Percentiles rank a stretch among this genome's conserved stretches.
phyloP scores from a whole-genome alignment of 1,284 basidiomycete species.

The Anthracocystis panici-leucophaei region DNA sequence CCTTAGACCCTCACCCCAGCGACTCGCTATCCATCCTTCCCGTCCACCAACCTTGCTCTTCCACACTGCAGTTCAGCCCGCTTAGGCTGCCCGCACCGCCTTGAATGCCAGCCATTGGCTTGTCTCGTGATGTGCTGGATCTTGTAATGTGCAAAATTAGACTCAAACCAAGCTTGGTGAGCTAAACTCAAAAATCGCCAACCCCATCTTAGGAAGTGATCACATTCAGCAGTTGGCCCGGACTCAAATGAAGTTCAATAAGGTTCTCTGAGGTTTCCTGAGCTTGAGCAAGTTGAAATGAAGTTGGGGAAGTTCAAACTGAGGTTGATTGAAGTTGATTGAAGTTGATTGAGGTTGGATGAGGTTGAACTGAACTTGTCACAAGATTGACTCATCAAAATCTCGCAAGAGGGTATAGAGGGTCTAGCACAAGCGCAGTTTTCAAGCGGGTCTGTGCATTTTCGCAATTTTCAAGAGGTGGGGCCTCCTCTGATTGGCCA shows the following conservation, averaged over 20 bases:
- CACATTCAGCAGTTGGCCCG: constrained; percentile 4
- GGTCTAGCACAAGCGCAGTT: background rate
- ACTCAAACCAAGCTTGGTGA: background rate
- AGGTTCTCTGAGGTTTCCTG: background rate
- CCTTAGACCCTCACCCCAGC: background rate
- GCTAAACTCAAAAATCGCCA: background rate
- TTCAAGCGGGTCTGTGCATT: background rate
- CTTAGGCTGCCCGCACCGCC: no score
- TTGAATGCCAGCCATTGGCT: no score
- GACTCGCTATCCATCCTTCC: background rate
- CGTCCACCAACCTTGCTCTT: no score
- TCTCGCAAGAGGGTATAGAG: constrained; percentile 12
- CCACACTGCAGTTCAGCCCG: no score
- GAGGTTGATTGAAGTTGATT: constrained; percentile 1
- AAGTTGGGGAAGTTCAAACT: constrained; percentile 4
- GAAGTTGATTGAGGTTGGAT: background rate
- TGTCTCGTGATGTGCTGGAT: no score
- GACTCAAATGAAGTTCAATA: constrained; percentile 6
- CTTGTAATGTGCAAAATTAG: no score
- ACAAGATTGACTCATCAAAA: constrained; percentile 4
- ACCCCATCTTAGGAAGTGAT: background rate
- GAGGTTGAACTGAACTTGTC: constrained; percentile 12
- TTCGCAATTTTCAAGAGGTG: background rate
- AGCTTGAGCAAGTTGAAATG: constrained; percentile 3
- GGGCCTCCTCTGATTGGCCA: background rate